Base-by-base conservation (phyloP, 1,284 basidiomycete genomes). In the Trichosporon asahii region DNA sequence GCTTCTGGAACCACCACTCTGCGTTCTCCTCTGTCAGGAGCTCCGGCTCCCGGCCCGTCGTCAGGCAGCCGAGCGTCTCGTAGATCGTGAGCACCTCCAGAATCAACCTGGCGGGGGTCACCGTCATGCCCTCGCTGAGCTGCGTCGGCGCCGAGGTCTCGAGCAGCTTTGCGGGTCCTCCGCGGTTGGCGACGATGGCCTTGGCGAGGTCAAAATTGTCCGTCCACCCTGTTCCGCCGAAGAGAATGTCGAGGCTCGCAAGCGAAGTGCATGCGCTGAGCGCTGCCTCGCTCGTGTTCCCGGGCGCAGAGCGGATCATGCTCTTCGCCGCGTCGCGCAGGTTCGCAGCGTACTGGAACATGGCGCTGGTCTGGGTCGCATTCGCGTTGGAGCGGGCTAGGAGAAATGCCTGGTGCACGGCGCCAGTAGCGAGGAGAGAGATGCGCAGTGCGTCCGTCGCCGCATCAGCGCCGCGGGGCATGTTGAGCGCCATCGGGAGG, bases 71-170 rank as follows among this genome's bases (percentile, higher is more conserved):
- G 73, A 86, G 85, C 7, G 82, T 82, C 70, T 87, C 86, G 74
- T 85, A 86, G 44, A 86, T 84, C 1, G 85, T 82, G 64, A 87
- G 76, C 66, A 86, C 85, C 78, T 86, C 86, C 68, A 86, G 77
- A 68, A 85, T 79, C 27, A 86, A 74, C 66, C 83, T 73, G 35
- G 82, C 83, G 27, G 84, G 82, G 18, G 81, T 83, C 27, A 84
- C 83, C 8, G 82, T 85, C 37, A 84, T 82, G 5, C 81, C 82
- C 35, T 82, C 79, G 2, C 76, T 72, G 3, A 83, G 66, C 23
- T 73, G 71, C 0, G 71, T 80, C 0, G 80, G 78, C 21, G 71
- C 69, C 3, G 77, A 78, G 1, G 68, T 68, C 53, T 79, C 78
- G 65, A 83, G 76, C 76, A 83, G 81, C 29, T 78, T 77, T 3